A percentile compares a stretch with the other conserved stretches of the same genome.
These are phyloP conservation scores for Stagonosporopsis cucurbitacearum DNA, from an alignment of 2,329 filamentous ascomycete species.

Conservation along the genomic window DNA sequence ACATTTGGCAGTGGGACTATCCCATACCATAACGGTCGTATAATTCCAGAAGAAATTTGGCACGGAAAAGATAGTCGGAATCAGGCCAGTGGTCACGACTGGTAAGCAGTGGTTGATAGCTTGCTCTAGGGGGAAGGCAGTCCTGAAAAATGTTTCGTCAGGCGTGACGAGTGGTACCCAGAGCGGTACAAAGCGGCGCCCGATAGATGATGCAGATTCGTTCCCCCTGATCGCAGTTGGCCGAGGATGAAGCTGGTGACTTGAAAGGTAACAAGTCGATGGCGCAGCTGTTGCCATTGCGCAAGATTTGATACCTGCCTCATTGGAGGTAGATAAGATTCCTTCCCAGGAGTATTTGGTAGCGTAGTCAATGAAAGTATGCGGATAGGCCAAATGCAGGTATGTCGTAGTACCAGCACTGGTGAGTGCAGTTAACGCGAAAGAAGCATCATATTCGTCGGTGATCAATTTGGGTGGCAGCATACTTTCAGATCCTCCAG, in stretches of 20 bases:
- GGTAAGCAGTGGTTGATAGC: too few relatives aligned
- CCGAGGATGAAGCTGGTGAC: not conserved
- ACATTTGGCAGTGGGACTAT: not conserved
- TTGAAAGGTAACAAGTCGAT: not conserved
- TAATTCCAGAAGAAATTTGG: not conserved
- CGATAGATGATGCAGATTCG: too few relatives aligned
- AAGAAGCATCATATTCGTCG: not conserved
- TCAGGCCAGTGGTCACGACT: too few relatives aligned
- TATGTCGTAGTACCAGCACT: not conserved
- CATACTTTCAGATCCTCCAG: not conserved
- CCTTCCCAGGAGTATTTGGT: constrained; percentile 2
- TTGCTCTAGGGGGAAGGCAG: too few relatives aligned
- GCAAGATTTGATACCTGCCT: not conserved
- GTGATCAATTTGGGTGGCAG: not conserved
- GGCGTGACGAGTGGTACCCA: too few relatives aligned
- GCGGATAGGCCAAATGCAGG: not conserved
- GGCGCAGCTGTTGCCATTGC: not conserved
- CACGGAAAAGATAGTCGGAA: not conserved
- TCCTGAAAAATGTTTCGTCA: too few relatives aligned
- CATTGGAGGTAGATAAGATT: not conserved
- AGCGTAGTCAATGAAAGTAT: not conserved
- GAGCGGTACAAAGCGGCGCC: too few relatives aligned
- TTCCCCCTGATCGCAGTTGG: not conserved
- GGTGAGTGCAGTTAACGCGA: not conserved
- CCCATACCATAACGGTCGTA: not conserved